Evolutionary conservation across 1,284 basidiomycete genomes (phyloP), one percentile per base, ranked within the genome.

Genomic region (Filobasidium uniguttulatum): DNA sequence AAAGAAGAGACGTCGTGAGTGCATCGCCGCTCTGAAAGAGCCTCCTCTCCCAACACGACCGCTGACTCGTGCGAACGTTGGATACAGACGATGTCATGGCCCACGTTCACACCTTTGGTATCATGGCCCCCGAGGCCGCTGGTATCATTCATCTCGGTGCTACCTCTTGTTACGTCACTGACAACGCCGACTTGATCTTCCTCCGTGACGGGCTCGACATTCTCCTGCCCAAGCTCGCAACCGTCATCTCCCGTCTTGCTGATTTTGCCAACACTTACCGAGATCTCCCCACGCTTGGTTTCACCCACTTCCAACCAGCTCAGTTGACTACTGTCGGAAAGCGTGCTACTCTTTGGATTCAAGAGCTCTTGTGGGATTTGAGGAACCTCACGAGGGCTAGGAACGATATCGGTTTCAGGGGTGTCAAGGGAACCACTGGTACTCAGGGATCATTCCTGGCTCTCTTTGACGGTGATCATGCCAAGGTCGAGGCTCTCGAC

Each of bases 241-340:
- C 89, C 25, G 80, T 97, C 52, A 93, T 98, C 62, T 82, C 85
- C 50, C 83, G 93, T 29, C 78, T 98, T 34, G 75, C 88, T 17
- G 65, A 71, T 0, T 98, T 96, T 57, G 83, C 84, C 46, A 68
- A 74, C 50, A 69, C 77, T 59, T 80, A 90, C 64, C 78, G 79
- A 23, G 83, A 78, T 54, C 77, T 90, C 20, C 87, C 88, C 0
- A 86, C 88, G 0, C 77, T 99, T 36, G 94, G 94, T 1, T 98
- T 96, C 74, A 99, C 94, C 7, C 94, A 99, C 70, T 98, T 94
- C 76, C 94, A 99, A 70, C 91, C 94, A 4, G 94, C 94, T 6
- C 94, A 99, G 71, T 74, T 98, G 49, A 97, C 91, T 1, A 99
- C 93, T 0, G 93, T 99, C 35, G 94, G 94, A n/a, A 99, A 99